These are phyloP conservation scores for Phlebiopsis gigantea DNA, from an alignment of 768 basidiomycete genomes.

Conservation along the genomic window DNA sequence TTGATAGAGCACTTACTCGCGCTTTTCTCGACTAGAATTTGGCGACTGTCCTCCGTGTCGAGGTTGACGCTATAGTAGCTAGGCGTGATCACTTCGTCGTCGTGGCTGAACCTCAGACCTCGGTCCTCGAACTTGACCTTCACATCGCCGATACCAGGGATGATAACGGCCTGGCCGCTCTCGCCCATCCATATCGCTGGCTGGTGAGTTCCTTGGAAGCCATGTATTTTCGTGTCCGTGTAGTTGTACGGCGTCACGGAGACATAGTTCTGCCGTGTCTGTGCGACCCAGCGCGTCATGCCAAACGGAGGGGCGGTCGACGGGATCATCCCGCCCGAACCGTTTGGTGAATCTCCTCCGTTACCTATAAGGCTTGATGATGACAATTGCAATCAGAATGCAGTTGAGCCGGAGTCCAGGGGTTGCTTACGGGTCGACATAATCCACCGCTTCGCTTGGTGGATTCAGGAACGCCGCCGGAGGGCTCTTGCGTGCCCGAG, in stretches of 20 bases:
- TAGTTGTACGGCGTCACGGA: conserved; percentile 69
- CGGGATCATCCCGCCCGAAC: conserved; percentile 75
- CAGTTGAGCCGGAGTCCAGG: background rate
- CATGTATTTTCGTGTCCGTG: conserved; percentile 55
- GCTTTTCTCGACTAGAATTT: conserved; percentile 52
- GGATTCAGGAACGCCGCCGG: conserved; percentile 19
- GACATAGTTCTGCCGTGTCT: conserved; percentile 72
- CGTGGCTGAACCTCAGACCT: conserved; percentile 47
- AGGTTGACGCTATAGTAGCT: conserved; percentile 55
- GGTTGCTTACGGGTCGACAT: conserved; percentile 39
- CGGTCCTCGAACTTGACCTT: conserved; percentile 53
- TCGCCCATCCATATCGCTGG: conserved; percentile 92
- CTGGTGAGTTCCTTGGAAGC: conserved; percentile 77
- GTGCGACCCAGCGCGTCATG: conserved; percentile 84
- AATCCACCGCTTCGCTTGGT: conserved; percentile 35
- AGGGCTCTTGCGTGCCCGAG: background rate
- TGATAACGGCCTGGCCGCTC: conserved; percentile 56
- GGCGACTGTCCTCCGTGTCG: conserved; percentile 45
- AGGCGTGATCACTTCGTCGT: conserved; percentile 42
- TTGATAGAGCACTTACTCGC: conserved; percentile 42
- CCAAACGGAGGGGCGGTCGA: conserved; percentile 75
- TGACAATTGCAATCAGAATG: background rate
- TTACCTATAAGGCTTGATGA: conserved; percentile 60
- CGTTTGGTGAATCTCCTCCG: conserved; percentile 64
- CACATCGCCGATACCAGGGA: conserved; percentile 50